Conservation (phyloP, 108 stramenopile species). For the Cylindrotheca closterium region DNA sequence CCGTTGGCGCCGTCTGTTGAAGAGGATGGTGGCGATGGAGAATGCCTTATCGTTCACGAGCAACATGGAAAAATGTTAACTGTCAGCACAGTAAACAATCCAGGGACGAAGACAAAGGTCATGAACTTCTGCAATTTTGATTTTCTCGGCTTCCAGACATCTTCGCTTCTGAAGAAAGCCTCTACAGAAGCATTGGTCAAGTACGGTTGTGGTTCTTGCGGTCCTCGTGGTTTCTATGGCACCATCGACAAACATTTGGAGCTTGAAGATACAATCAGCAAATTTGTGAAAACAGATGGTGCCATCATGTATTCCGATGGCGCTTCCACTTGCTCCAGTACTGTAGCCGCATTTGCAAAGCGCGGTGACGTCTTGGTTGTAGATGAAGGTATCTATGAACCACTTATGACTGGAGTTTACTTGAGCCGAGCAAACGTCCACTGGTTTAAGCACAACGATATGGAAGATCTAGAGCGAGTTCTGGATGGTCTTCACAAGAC, state of each 20-base stretch:
- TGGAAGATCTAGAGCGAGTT: constrained; percentile 92
- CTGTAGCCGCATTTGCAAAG: constrained; percentile 98
- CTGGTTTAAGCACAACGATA: constrained; percentile 97
- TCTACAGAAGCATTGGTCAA: constrained; percentile 57
- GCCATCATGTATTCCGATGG: constrained; percentile 98
- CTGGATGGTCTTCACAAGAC: constrained; percentile 72
- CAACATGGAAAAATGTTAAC: constrained; percentile 29
- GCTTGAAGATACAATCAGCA: constrained; percentile 78
- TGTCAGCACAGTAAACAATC: constrained; percentile 6
- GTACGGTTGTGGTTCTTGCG: constrained; percentile 97
- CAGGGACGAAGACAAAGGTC: constrained; percentile 26
- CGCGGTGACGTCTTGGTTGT: constrained; percentile 94
- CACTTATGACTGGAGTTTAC: constrained; percentile 86
- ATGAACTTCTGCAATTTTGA: constrained; percentile 90
- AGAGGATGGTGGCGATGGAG: neutral
- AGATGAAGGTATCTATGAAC: constrained; percentile 91
- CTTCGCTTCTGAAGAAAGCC: constrained; percentile 49
- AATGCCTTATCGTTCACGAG: constrained; percentile 33
- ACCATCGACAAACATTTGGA: constrained; percentile 95
- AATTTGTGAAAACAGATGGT: constrained; percentile 84
- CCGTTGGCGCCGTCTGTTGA: constrained; percentile 62
- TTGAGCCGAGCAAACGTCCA: constrained; percentile 88
- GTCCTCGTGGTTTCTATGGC: constrained; percentile 99
- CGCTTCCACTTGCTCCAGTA: constrained; percentile 78
- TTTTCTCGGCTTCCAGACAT: constrained; percentile 66